These are phyloP conservation scores for Vaucheria bursata DNA, from an alignment of 352 stramenopile genomes.

Conservation along the genomic window DNA sequence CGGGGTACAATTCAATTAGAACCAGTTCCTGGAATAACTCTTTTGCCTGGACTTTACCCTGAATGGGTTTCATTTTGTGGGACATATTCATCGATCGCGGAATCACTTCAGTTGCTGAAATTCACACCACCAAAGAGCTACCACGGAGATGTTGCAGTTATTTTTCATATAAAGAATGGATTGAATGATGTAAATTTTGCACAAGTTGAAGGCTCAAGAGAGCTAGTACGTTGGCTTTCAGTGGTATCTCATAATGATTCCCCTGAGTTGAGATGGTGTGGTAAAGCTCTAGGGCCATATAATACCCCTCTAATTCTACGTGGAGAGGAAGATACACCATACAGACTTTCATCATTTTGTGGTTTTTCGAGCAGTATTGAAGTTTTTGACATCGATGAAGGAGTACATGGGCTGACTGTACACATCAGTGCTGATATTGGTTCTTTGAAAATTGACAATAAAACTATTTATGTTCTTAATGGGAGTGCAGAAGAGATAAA, in stretches of 20 bases:
- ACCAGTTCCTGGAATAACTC: constrained; percentile 13
- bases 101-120: constrained; percentile 19
- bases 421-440: no score
- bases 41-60: constrained; percentile 8
- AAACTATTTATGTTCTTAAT: no score
- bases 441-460: no score
- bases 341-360: constrained; percentile 14
- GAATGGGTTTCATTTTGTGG: constrained; percentile 18
- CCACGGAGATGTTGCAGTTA: constrained; percentile 17
- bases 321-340: constrained; percentile 28
- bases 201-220: background rate
- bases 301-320: constrained; percentile 4
- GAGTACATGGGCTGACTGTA: no score
- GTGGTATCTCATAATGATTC: constrained; percentile 26
- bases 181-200: no score
- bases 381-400: no score
- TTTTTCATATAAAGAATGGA: constrained; percentile 18
- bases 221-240: background rate
- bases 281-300: constrained; percentile 3
- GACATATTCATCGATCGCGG: constrained; percentile 11
- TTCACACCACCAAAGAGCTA: constrained; percentile 18
- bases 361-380: no score
- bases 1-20: constrained; percentile 27
- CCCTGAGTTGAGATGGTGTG: constrained; percentile 26
- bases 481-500: no score